Percentiles rank a stretch among this genome's conserved stretches.
These are phyloP conservation scores for Zoysia matrella DNA, from an alignment of 202 grass and related monocot genomes.

Conservation along the genomic window DNA sequence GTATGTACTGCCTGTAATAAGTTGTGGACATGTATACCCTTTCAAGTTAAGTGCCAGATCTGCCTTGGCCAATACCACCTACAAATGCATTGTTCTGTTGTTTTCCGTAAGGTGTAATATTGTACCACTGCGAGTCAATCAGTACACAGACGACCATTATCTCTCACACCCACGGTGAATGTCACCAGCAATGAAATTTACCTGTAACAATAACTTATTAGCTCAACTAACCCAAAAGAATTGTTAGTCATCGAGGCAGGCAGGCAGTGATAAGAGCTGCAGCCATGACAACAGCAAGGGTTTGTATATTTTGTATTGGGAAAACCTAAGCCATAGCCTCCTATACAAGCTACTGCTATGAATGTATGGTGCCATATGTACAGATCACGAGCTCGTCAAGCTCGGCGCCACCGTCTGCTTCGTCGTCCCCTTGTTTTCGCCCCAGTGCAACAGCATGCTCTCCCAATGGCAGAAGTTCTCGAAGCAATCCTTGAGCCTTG, in stretches of 20 bases:
- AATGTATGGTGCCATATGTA: constrained; percentile 53
- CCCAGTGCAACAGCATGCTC: constrained; percentile 95
- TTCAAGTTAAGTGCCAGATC: neutral
- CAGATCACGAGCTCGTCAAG: constrained; percentile 53
- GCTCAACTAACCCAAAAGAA: constrained; percentile 55
- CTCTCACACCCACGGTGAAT: constrained; percentile 10
- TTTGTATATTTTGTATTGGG: constrained; percentile 31
- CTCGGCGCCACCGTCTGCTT: constrained; percentile 5
- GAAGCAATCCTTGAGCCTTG: constrained; percentile 58
- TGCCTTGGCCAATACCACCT: neutral
- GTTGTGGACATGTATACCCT: neutral
- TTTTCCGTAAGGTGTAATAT: neutral
- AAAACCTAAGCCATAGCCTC: constrained; percentile 47
- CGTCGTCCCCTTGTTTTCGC: constrained; percentile 55
- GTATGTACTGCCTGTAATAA: neutral
- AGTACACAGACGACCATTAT: neutral
- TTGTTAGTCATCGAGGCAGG: constrained; percentile 34
- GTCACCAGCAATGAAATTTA: constrained; percentile 32
- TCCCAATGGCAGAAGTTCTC: constrained; percentile 74
- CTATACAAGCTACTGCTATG: constrained; percentile 60
- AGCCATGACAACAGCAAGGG: constrained; percentile 37
- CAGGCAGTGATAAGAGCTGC: constrained; percentile 33
- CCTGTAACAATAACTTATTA: constrained; percentile 35
- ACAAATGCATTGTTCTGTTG: neutral
- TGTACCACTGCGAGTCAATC: neutral